phyloP scores from a whole-genome alignment of 2,329 filamentous ascomycete species.

The Harringtonia lauricola region DNA sequence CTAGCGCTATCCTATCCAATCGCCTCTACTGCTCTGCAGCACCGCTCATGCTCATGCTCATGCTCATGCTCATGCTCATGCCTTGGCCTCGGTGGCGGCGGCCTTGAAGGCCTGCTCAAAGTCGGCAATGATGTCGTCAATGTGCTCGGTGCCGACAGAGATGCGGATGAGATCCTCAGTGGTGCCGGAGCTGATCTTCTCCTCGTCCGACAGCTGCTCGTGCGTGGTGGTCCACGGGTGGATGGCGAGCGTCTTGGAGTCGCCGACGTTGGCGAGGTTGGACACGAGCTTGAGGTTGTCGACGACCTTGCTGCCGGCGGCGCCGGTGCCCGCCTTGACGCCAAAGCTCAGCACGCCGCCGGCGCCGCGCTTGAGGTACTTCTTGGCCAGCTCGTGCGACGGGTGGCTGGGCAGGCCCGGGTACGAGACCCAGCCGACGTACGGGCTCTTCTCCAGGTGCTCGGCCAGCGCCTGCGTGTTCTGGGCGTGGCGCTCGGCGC shows the following conservation, averaged over 20 bases:
- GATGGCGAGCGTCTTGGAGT: constrained; percentile 89
- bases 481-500: constrained; percentile 74
- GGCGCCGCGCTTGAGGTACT: constrained; percentile 74
- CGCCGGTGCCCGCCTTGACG: constrained; percentile 68
- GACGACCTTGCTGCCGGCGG: constrained; percentile 77
- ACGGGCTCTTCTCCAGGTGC: constrained; percentile 72
- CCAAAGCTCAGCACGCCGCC: constrained; percentile 91
- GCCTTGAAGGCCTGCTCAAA: constrained; percentile 82
- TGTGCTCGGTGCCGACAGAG: constrained; percentile 90
- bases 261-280: constrained; percentile 91
- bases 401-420: constrained; percentile 75
- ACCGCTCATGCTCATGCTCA: too few relatives aligned
- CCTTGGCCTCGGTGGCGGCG: constrained; percentile 27
- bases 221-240: constrained; percentile 95
- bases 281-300: constrained; percentile 93
- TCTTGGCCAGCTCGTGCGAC: constrained; percentile 71
- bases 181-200: constrained; percentile 70
- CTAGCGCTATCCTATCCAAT: too few relatives aligned
- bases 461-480: constrained; percentile 72
- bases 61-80: too few relatives aligned
- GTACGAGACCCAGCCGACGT: constrained; percentile 91
- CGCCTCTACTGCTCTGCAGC: too few relatives aligned
- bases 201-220: constrained; percentile 76
- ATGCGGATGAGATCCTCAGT: constrained; percentile 89
- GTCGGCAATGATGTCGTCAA: constrained; percentile 93